Percentiles rank a stretch among this genome's conserved stretches.
phyloP scores from a whole-genome alignment of 1,284 basidiomycete species.

The Cutaneotrichosporon sp. region DNA sequence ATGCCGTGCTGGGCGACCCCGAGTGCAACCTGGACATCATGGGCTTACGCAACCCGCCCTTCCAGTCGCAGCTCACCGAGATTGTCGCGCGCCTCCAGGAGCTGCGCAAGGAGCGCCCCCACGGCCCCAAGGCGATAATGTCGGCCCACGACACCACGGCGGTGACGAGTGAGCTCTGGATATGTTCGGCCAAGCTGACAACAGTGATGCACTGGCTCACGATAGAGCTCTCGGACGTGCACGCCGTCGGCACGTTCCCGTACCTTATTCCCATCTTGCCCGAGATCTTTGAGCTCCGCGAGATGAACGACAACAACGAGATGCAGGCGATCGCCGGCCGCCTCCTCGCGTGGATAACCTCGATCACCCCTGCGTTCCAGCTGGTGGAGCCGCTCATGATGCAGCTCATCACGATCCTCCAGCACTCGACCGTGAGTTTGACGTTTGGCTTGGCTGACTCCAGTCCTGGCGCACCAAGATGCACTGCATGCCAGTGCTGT shows the following conservation, averaged over 20 bases:
- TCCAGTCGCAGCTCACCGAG: slow-evolving; percentile 61
- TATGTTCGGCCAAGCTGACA: not conserved
- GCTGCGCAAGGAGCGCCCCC: slow-evolving; percentile 74
- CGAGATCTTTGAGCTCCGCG: slow-evolving; percentile 54
- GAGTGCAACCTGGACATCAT: slow-evolving; percentile 68
- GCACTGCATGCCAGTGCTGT: slow-evolving; percentile 56
- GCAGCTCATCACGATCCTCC: slow-evolving; percentile 52
- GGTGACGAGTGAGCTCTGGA: slow-evolving; percentile 46
- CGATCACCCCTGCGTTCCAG: slow-evolving; percentile 55
- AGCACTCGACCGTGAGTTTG: slow-evolving; percentile 47
- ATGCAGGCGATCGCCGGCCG: slow-evolving; percentile 52
- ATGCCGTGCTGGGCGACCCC: slow-evolving; percentile 61
- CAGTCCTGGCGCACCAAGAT: slow-evolving; percentile 57
- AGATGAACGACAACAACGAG: slow-evolving; percentile 54
- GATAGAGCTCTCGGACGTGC: slow-evolving; percentile 69
- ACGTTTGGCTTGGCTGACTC: not conserved
- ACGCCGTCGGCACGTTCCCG: slow-evolving; percentile 72
- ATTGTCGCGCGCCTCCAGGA: slow-evolving; percentile 63
- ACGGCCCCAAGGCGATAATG: slow-evolving; percentile 77
- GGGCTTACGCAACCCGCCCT: slow-evolving; percentile 64
- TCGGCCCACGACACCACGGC: slow-evolving; percentile 89
- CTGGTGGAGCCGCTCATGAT: slow-evolving; percentile 54
- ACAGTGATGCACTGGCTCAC: slow-evolving; percentile 72
- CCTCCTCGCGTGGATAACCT: slow-evolving; percentile 55
- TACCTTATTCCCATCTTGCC: slow-evolving; percentile 73